Conservation (phyloP, 1,139 yeast species). For the Suhomyces maxii region DNA sequence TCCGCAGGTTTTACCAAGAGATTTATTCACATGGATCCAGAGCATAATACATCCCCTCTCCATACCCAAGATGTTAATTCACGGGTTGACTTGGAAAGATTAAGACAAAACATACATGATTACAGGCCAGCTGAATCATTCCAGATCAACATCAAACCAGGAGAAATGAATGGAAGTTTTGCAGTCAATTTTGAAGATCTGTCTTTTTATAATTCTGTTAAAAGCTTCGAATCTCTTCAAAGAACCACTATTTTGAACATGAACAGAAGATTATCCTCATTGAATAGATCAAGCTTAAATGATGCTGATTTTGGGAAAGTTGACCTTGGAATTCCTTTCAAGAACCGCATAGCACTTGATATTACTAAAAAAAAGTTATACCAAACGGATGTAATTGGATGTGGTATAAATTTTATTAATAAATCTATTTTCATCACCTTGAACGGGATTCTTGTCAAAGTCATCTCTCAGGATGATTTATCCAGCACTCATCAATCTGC, state of each 20-base stretch:
- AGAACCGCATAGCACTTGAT: slow-evolving; percentile 20
- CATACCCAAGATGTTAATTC: slow-evolving; percentile 1
- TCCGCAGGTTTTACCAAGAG: slow-evolving; percentile 40
- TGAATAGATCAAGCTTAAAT: slow-evolving; percentile 29
- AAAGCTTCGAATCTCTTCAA: slow-evolving; percentile 30
- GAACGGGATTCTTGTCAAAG: slow-evolving; percentile 62
- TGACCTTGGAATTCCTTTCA: slow-evolving; percentile 40
- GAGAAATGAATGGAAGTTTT: slow-evolving; percentile 43
- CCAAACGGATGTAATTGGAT: slow-evolving; percentile 68
- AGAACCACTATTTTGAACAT: slow-evolving; percentile 36
- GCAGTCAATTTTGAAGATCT: slow-evolving; percentile 46
- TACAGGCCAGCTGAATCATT: slow-evolving; percentile 16
- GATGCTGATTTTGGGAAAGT: slow-evolving; percentile 35
- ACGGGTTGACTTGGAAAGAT: slow-evolving; percentile 30
- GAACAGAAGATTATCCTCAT: slow-evolving; percentile 37
- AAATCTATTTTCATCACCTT: slow-evolving; percentile 73
- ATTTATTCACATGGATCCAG: slow-evolving; percentile 15
- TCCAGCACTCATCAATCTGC: slow-evolving; percentile 21
- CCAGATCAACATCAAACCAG: slow-evolving; percentile 28
- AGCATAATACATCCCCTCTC: neutral
- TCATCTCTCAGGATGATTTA: slow-evolving; percentile 34
- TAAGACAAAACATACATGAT: slow-evolving; percentile 28
- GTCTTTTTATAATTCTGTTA: slow-evolving; percentile 41
- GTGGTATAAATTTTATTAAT: slow-evolving; percentile 74
- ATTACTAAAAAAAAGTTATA: slow-evolving; percentile 18